A percentile compares a stretch with the other conserved stretches of the same genome.
Evolutionary conservation across 306 rosid species (phyloP).

Genomic region (Rosa lucieae): DNA sequence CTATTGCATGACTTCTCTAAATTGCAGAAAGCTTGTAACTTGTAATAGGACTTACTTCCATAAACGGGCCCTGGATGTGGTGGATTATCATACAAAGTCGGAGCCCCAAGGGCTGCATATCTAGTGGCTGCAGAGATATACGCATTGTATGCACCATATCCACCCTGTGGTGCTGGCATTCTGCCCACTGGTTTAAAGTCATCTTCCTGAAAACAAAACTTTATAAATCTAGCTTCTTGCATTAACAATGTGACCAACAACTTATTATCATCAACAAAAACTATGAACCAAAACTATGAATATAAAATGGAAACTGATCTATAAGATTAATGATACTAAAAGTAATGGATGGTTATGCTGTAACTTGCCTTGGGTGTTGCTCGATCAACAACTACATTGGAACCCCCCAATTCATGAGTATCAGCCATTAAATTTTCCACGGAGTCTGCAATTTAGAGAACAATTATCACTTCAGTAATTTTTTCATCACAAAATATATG

Average conservation of each 20-base stretch:
- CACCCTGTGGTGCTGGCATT: slow-evolving; percentile 58
- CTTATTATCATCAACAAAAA: neutral
- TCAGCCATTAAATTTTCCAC: slow-evolving; percentile 91
- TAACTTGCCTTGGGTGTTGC: slow-evolving; percentile 93
- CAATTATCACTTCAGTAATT: slow-evolving; percentile 12
- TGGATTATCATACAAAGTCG: slow-evolving; percentile 86
- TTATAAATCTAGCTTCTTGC: slow-evolving; percentile 11
- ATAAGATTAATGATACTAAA: neutral
- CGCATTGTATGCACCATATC: slow-evolving; percentile 95
- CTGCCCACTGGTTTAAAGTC: slow-evolving; percentile 79
- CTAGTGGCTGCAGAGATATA: slow-evolving; percentile 95
- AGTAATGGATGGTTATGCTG: slow-evolving; percentile 20
- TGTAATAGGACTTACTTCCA: slow-evolving; percentile 64
- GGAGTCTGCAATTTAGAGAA: slow-evolving; percentile 62
- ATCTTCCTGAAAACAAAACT: slow-evolving; percentile 66
- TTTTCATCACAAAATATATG: neutral
- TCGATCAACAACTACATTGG: slow-evolving; percentile 89
- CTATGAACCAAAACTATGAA: neutral
- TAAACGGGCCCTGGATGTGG: slow-evolving; percentile 54
- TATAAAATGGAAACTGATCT: neutral
- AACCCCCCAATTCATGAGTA: slow-evolving; percentile 88
- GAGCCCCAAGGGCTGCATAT: slow-evolving; percentile 96
- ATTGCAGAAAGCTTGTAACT: slow-evolving; percentile 17
- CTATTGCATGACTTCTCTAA: slow-evolving; percentile 17
- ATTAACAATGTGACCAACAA: neutral